Conservation (phyloP, 2,329 filamentous ascomycete species). For the Tolypocladium sp. region DNA sequence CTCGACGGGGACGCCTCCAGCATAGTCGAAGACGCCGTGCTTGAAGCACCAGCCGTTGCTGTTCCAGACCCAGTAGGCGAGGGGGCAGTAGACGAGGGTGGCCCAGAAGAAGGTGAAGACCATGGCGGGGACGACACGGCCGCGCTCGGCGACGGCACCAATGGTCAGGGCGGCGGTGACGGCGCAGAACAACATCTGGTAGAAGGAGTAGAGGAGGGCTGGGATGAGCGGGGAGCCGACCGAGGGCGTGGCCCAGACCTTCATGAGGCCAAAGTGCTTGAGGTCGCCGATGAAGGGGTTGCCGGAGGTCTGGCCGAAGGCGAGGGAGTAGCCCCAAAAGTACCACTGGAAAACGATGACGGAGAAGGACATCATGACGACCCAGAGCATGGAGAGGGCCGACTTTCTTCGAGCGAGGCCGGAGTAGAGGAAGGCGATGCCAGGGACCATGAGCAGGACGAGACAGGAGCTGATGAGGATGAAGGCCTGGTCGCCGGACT, state of each 20-base stretch:
- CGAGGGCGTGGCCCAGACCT: constrained; percentile 75
- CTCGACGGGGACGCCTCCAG: constrained; percentile 93
- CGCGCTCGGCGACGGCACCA: constrained; percentile 87
- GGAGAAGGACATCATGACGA: constrained; percentile 86
- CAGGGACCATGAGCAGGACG: constrained; percentile 94
- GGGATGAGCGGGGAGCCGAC: constrained; percentile 83
- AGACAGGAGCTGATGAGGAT: constrained; percentile 86
- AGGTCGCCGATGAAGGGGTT: constrained; percentile 92
- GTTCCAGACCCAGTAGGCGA: constrained; percentile 97
- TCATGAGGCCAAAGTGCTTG: constrained; percentile 78
- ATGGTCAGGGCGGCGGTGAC: constrained; percentile 88
- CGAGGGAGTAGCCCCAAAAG: constrained; percentile 96
- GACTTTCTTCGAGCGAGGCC: constrained; percentile 97
- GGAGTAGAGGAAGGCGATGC: constrained; percentile 95
- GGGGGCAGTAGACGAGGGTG: constrained; percentile 92
- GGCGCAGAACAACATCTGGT: constrained; percentile 97
- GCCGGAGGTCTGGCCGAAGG: constrained; percentile 72
- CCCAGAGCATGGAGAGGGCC: constrained; percentile 93
- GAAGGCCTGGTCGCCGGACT: constrained; percentile 85
- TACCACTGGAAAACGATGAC: constrained; percentile 98
- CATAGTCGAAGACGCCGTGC: constrained; percentile 91
- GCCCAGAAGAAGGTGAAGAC: constrained; percentile 96
- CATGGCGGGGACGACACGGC: constrained; percentile 85
- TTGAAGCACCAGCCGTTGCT: constrained; percentile 85
- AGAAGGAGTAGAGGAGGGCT: constrained; percentile 87